Percentiles rank a stretch among this genome's conserved stretches.
Evolutionary conservation across 768 basidiomycete species (phyloP).

Genomic region (Trametes cinnabarina): DNA sequence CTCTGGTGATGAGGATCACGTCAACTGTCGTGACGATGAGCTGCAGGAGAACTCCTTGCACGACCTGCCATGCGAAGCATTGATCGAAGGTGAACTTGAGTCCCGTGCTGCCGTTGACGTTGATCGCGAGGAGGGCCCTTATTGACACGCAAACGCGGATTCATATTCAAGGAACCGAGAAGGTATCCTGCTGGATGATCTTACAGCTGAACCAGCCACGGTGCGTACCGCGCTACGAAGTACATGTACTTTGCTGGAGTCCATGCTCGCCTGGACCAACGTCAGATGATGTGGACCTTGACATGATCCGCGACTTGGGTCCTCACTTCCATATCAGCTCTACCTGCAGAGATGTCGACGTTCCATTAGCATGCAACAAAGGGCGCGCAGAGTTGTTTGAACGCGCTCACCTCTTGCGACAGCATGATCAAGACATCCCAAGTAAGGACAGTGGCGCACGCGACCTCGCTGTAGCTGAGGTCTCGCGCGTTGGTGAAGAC

Average conservation of each 20-base stretch:
- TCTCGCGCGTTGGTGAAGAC: conserved; percentile 1
- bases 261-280: conserved; percentile 17
- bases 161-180: not conserved
- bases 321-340: conserved; percentile 27
- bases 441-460: conserved; percentile 15
- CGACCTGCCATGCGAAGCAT: conserved; percentile 23
- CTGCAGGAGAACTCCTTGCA: conserved; percentile 24
- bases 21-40: conserved; percentile 27
- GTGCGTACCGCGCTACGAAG: conserved; percentile 22
- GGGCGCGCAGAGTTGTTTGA: no score
- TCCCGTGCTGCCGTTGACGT: conserved; percentile 25
- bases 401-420: conserved; percentile 20
- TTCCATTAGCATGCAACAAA: no score
- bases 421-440: conserved; percentile 17
- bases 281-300: not conserved
- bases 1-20: conserved; percentile 26
- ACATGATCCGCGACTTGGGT: not conserved
- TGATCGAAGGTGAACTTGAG: conserved; percentile 16
- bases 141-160: no score
- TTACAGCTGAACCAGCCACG: conserved; percentile 25
- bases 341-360: conserved; percentile 13
- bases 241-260: conserved; percentile 25
- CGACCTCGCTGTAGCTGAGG: conserved; percentile 16
- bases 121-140: conserved; percentile 27
- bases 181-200: no score